These are phyloP conservation scores for Jacaranda copaia DNA, from an alignment of 257 asterid genomes.

Conservation along the genomic window DNA sequence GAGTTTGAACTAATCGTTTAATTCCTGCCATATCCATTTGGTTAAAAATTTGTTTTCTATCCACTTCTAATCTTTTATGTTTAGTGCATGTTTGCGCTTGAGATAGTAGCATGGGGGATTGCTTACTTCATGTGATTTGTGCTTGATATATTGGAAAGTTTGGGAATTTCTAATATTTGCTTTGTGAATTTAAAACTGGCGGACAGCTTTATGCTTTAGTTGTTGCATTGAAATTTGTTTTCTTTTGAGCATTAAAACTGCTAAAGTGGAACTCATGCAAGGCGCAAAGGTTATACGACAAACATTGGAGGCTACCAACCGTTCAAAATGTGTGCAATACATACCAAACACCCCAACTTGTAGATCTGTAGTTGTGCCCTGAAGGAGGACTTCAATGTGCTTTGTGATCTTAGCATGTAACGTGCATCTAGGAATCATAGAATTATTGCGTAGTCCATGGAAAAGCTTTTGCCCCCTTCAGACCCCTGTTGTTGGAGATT, in stretches of 20 bases:
- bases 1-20: slow-evolving; percentile 15
- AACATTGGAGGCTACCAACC: background rate
- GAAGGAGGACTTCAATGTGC: background rate
- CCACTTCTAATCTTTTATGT: background rate
- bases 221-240: slow-evolving; percentile 9
- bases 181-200: background rate
- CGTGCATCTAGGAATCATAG: too few species aligned
- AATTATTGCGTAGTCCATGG: too few species aligned
- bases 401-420: background rate
- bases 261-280: background rate
- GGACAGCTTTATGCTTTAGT: background rate
- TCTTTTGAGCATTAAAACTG: slow-evolving; percentile 9
- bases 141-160: background rate
- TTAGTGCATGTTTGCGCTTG: slow-evolving; percentile 5
- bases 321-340: background rate
- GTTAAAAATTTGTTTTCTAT: slow-evolving; percentile 15
- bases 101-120: background rate
- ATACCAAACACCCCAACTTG: background rate
- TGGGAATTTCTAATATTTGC: background rate
- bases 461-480: too few species aligned
- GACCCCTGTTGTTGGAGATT: too few species aligned
- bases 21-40: background rate
- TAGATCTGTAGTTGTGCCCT: background rate
- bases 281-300: background rate
- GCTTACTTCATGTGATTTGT: slow-evolving; percentile 1